Conservation (phyloP, 169 alveolate genomes). For the Plasmodium berghei region DNA sequence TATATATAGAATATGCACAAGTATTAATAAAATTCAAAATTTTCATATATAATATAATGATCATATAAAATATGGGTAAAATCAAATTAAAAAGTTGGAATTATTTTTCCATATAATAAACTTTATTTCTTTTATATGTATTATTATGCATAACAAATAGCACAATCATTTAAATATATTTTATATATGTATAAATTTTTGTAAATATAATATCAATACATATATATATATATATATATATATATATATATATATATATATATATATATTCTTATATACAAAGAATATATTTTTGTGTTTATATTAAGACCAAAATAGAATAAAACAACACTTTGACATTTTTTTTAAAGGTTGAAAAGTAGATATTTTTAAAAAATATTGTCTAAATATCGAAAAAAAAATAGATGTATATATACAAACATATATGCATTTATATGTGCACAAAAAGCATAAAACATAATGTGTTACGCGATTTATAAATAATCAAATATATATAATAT, state of each 20-base stretch:
- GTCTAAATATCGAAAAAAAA: no score
- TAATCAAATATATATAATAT: background rate
- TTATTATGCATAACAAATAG: slow-evolving; percentile 22
- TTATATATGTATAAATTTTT: background rate
- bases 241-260: background rate
- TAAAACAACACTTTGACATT: no score
- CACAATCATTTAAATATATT: slow-evolving; percentile 6
- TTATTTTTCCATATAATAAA: slow-evolving; percentile 7
- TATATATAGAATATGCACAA: no score
- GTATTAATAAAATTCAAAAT: slow-evolving; percentile 2
- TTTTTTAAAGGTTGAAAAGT: no score
- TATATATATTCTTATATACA: background rate
- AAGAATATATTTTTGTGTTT: no score
- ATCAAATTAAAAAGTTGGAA: background rate
- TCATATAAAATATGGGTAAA: background rate
- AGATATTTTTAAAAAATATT: no score
- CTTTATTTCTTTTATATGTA: slow-evolving; percentile 14
- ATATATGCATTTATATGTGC: slow-evolving; percentile 7
- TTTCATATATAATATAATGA: slow-evolving; percentile 19
- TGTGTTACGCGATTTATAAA: background rate
- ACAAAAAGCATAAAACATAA: background rate
- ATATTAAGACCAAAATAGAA: no score
- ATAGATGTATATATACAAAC: background rate
- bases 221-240: background rate
- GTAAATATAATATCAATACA: background rate